These are phyloP conservation scores for Pythium monospermum DNA, from an alignment of 352 stramenopile genomes.

Conservation along the genomic window DNA sequence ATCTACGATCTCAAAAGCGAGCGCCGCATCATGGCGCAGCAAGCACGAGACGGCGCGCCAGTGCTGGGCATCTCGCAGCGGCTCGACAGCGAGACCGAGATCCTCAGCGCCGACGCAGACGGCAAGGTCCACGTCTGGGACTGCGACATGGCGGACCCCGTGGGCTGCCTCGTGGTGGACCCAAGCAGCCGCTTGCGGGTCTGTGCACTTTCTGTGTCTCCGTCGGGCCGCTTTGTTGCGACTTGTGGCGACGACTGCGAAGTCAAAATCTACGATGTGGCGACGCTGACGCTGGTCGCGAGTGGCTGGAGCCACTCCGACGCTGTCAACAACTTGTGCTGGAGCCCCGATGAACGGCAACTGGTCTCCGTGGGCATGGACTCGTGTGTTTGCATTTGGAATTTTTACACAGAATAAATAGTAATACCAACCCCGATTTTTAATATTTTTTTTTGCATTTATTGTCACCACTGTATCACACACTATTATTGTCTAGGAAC, in stretches of 20 bases:
- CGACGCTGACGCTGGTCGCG: slow-evolving; percentile 41
- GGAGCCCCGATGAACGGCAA: slow-evolving; percentile 90
- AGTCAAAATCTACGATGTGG: slow-evolving; percentile 77
- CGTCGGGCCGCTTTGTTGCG: slow-evolving; percentile 72
- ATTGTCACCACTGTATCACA: too few species aligned
- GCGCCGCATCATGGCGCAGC: slow-evolving; percentile 73
- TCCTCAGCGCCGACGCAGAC: slow-evolving; percentile 81
- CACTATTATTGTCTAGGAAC: too few species aligned
- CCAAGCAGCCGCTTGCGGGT: slow-evolving; percentile 38
- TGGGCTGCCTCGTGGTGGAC: slow-evolving; percentile 48
- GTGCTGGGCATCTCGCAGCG: slow-evolving; percentile 86
- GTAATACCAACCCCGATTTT: neutral
- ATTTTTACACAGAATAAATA: slow-evolving; percentile 61
- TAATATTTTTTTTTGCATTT: too few species aligned
- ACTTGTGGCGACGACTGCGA: slow-evolving; percentile 76
- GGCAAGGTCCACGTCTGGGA: slow-evolving; percentile 88
- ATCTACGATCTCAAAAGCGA: slow-evolving; percentile 90
- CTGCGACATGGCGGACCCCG: slow-evolving; percentile 82
- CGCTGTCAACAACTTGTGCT: slow-evolving; percentile 65
- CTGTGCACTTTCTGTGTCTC: slow-evolving; percentile 43
- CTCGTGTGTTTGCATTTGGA: slow-evolving; percentile 89
- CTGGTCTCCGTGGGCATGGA: slow-evolving; percentile 87
- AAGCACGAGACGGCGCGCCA: slow-evolving; percentile 66
- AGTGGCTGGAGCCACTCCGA: slow-evolving; percentile 60
- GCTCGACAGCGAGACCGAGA: slow-evolving; percentile 86